Conservation (phyloP, 1,284 basidiomycete genomes). For the Exobasidium rhododendri region DNA sequence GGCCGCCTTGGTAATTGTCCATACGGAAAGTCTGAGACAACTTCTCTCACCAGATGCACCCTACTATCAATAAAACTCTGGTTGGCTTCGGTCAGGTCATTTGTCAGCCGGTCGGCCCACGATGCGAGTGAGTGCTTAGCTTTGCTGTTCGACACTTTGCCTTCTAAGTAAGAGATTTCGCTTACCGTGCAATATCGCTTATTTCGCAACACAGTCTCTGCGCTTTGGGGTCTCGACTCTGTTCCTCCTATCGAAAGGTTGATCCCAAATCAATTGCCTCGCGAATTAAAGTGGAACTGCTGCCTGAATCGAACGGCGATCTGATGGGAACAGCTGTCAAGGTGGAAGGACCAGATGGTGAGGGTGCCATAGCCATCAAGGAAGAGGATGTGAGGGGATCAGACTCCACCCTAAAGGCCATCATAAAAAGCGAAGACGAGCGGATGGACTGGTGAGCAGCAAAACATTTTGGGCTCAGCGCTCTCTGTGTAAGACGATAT, state of each 20-base stretch:
- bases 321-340: slow-evolving; percentile 16
- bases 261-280: slow-evolving; percentile 27
- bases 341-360: slow-evolving; percentile 16
- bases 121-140: slow-evolving; percentile 63
- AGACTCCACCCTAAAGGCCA: background rate
- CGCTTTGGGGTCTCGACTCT: slow-evolving; percentile 30
- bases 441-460: background rate
- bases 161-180: background rate
- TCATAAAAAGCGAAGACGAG: background rate
- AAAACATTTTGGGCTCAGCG: too few relatives aligned
- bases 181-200: background rate
- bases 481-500: too few relatives aligned
- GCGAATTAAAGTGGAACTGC: slow-evolving; percentile 19
- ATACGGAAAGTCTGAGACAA: background rate
- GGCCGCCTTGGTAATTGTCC: background rate
- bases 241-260: slow-evolving; percentile 35
- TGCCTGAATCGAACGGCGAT: slow-evolving; percentile 25
- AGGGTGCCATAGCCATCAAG: slow-evolving; percentile 14
- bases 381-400: slow-evolving; percentile 16
- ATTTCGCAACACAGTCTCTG: slow-evolving; percentile 25
- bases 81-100: slow-evolving; percentile 66
- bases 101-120: slow-evolving; percentile 76
- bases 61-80: slow-evolving; percentile 44
- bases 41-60: slow-evolving; percentile 22
- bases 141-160: background rate